phyloP scores from a whole-genome alignment of 2,329 filamentous ascomycete species.

The Rasamsonia emersonii region DNA sequence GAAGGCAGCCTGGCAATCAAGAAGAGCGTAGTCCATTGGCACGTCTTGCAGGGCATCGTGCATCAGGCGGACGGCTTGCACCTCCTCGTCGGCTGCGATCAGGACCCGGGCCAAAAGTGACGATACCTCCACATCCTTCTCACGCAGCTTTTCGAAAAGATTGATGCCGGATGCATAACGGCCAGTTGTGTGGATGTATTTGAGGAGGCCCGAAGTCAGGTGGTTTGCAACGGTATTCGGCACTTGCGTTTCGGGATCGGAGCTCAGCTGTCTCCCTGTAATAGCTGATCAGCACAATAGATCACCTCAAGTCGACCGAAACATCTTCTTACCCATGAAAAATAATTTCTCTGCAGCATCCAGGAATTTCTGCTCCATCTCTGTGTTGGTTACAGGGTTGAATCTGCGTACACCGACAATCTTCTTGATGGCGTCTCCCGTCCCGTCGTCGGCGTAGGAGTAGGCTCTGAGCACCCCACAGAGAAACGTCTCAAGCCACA shows the following conservation, averaged over 20 bases:
- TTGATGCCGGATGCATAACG: slow-evolving; percentile 94
- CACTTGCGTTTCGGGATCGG: slow-evolving; percentile 93
- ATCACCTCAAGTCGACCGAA: too few species aligned
- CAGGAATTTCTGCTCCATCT: slow-evolving; percentile 92
- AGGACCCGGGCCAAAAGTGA: slow-evolving; percentile 85
- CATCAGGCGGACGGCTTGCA: slow-evolving; percentile 82
- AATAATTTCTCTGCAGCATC: slow-evolving; percentile 91
- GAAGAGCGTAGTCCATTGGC: slow-evolving; percentile 95
- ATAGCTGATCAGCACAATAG: too few species aligned
- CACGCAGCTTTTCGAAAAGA: slow-evolving; percentile 88
- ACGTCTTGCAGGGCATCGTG: slow-evolving; percentile 83
- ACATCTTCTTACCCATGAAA: slow-evolving; percentile 72
- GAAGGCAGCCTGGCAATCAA: slow-evolving; percentile 90
- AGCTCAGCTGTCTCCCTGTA: slow-evolving; percentile 85
- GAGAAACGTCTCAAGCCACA: slow-evolving; percentile 96
- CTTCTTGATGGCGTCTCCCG: slow-evolving; percentile 87
- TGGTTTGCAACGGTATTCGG: slow-evolving; percentile 96
- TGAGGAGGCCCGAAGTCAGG: slow-evolving; percentile 82
- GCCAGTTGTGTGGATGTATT: slow-evolving; percentile 92
- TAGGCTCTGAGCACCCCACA: slow-evolving; percentile 92
- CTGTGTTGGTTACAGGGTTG: slow-evolving; percentile 97
- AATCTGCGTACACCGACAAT: slow-evolving; percentile 96
- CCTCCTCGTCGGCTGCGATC: slow-evolving; percentile 92
- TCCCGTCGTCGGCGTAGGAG: slow-evolving; percentile 92
- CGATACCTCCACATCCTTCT: slow-evolving; percentile 85